Evolutionary conservation across 768 basidiomycete species (phyloP).

Genomic region (Tulasnella sp.): DNA sequence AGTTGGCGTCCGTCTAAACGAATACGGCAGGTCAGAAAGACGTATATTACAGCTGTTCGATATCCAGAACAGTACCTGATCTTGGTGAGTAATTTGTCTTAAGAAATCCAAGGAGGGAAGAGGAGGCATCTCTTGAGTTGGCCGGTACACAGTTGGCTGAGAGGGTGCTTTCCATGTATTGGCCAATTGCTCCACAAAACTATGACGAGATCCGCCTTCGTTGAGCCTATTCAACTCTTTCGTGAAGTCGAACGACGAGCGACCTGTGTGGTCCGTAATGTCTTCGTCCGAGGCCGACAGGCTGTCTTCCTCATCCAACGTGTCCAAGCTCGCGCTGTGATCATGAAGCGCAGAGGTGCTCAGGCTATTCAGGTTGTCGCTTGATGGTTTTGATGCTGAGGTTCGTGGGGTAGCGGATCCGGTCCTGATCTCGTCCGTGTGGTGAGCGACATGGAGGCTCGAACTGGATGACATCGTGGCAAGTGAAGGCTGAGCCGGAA

Average conservation of each 20-base stretch:
- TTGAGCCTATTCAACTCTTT: slow-evolving; percentile 68
- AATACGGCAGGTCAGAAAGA: background rate
- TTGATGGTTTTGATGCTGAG: background rate
- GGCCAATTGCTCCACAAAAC: slow-evolving; percentile 81
- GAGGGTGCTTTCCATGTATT: slow-evolving; percentile 75
- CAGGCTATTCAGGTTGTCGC: background rate
- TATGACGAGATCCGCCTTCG: slow-evolving; percentile 61
- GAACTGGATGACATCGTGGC: slow-evolving; percentile 18
- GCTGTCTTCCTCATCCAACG: slow-evolving; percentile 11
- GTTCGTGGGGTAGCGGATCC: background rate
- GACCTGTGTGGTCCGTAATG: slow-evolving; percentile 57
- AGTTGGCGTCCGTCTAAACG: background rate
- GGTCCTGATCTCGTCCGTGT: background rate
- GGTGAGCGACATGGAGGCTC: background rate
- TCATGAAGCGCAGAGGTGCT: background rate
- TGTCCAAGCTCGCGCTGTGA: background rate
- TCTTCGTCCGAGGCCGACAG: slow-evolving; percentile 3
- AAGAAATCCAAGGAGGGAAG: slow-evolving; percentile 39
- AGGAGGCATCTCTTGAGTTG: slow-evolving; percentile 43
- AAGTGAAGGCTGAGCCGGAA: slow-evolving; percentile 2
- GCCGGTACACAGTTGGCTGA: slow-evolving; percentile 56
- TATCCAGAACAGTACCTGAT: background rate
- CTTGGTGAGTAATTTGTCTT: background rate
- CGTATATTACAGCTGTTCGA: background rate
- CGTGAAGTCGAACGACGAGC: slow-evolving; percentile 80